Evolutionary conservation across 2,329 filamentous ascomycete species (phyloP).

Genomic region (Trichoderma oligosporum): DNA sequence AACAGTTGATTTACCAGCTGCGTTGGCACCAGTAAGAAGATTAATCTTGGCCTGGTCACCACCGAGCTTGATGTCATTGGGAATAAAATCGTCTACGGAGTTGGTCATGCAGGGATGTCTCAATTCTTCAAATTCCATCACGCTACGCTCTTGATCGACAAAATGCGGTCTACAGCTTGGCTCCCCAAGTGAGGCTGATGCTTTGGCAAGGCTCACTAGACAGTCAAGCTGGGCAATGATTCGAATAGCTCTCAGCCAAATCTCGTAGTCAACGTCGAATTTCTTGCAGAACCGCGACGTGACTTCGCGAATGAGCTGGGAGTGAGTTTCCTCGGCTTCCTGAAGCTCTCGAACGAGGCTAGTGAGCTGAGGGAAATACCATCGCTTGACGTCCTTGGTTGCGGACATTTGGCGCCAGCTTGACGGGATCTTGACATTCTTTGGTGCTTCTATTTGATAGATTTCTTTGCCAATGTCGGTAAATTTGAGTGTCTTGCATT

Average conservation of each 20-base stretch:
- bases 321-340: constrained; percentile 90
- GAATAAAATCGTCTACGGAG: constrained; percentile 89
- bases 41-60: constrained; percentile 79
- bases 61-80: constrained; percentile 86
- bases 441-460: constrained; percentile 91
- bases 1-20: constrained; percentile 94
- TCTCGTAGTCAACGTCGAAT: constrained; percentile 81
- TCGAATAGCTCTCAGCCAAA: constrained; percentile 85
- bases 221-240: constrained; percentile 92
- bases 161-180: constrained; percentile 89
- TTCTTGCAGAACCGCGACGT: constrained; percentile 76
- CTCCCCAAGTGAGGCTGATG: constrained; percentile 76
- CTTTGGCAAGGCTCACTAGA: constrained; percentile 85
- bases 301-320: constrained; percentile 85
- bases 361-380: constrained; percentile 84
- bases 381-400: constrained; percentile 84
- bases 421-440: constrained; percentile 77
- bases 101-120: constrained; percentile 93
- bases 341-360: constrained; percentile 81
- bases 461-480: constrained; percentile 93
- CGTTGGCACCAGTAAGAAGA: constrained; percentile 91
- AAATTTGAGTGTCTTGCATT: constrained; percentile 68
- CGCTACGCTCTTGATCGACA: constrained; percentile 75
- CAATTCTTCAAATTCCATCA: constrained; percentile 88
- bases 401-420: constrained; percentile 96